These are phyloP conservation scores for Mayamaea pseudoterrestris DNA, from an alignment of 108 stramenopile genomes.

Conservation along the genomic window DNA sequence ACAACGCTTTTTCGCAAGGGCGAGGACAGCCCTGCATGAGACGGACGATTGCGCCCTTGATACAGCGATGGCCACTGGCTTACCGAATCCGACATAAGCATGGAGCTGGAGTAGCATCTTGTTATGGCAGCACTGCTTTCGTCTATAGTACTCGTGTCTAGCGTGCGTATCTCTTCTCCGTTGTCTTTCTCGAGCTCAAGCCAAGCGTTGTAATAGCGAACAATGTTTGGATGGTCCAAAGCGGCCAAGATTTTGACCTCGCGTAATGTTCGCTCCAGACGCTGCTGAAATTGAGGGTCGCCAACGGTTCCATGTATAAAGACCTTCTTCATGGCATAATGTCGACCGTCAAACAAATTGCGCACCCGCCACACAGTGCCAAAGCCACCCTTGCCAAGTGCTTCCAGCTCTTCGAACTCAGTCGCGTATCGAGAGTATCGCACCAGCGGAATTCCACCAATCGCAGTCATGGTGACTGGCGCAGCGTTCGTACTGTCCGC, in stretches of 20 bases:
- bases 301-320: constrained; percentile 34
- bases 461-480: too few relatives aligned
- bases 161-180: constrained; percentile 1
- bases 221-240: constrained; percentile 90
- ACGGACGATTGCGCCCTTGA: too few relatives aligned
- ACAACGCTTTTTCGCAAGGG: too few relatives aligned
- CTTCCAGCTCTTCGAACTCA: constrained; percentile 61
- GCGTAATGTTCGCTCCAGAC: constrained; percentile 76
- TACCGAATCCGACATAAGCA: not conserved
- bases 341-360: constrained; percentile 74
- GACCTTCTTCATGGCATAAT: constrained; percentile 95
- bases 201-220: constrained; percentile 97
- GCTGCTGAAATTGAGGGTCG: constrained; percentile 31
- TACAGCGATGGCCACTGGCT: too few relatives aligned
- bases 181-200: constrained; percentile 56
- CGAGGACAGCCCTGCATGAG: too few relatives aligned
- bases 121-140: too few relatives aligned
- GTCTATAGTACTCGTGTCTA: too few relatives aligned
- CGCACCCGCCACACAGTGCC: constrained; percentile 72
- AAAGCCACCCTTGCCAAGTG: constrained; percentile 84
- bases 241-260: constrained; percentile 90
- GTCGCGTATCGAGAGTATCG: constrained; percentile 71
- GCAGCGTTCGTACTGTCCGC: too few relatives aligned
- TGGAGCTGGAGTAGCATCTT: too few relatives aligned
- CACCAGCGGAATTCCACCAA: constrained; percentile 56